Evolutionary conservation across 2,329 filamentous ascomycete species (phyloP).

Genomic region (Trichophyton verrucosum): DNA sequence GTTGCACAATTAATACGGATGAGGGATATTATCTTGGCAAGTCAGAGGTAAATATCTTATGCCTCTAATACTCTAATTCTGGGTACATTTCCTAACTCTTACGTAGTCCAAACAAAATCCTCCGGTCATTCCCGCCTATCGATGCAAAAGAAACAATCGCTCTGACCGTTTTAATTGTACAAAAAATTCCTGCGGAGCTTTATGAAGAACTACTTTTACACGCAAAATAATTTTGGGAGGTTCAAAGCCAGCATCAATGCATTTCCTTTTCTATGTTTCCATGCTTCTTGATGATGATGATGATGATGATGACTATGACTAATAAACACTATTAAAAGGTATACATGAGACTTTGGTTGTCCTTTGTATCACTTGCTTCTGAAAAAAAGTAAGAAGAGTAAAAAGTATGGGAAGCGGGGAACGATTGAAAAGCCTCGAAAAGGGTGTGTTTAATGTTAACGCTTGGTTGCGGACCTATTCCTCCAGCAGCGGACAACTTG

Average conservation of each 20-base stretch:
- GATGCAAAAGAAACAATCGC: constrained; percentile 75
- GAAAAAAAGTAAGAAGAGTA: background rate
- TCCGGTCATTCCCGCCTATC: constrained; percentile 75
- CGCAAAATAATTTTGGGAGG: constrained; percentile 40
- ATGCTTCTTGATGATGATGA: background rate
- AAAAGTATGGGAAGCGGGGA: background rate
- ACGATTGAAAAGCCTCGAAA: background rate
- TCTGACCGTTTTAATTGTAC: constrained; percentile 72
- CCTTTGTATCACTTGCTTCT: background rate
- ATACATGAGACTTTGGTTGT: background rate
- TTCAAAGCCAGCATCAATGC: background rate
- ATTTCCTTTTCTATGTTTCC: background rate
- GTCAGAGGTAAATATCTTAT: constrained; percentile 52
- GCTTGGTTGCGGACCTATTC: background rate
- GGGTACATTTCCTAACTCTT: constrained; percentile 5
- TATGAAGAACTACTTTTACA: constrained; percentile 85
- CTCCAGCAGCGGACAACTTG: background rate
- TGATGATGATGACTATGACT: background rate
- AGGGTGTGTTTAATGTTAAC: background rate
- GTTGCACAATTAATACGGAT: constrained; percentile 89
- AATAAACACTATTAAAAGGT: background rate
- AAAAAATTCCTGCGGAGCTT: constrained; percentile 79
- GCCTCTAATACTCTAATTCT: background rate
- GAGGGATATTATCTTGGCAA: constrained; percentile 69
- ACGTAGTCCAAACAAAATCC: constrained; percentile 72